Base-by-base conservation (phyloP, 192 early-diverging fungal species). In the Coemansia sp. region DNA sequence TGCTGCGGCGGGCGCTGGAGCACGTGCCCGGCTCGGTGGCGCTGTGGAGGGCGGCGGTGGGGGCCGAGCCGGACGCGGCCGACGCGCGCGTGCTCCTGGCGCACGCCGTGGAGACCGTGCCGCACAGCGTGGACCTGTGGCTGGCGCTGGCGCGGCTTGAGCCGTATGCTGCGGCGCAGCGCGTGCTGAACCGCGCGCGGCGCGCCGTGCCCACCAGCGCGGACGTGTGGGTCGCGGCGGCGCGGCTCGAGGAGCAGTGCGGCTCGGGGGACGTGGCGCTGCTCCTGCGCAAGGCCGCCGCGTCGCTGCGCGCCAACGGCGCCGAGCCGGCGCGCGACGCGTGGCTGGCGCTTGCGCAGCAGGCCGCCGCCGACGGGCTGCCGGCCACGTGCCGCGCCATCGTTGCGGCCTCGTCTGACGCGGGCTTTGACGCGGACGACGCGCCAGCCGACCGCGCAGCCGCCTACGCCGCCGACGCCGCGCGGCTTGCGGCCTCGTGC, bases 141-240 rank as follows among this genome's bases (percentile, higher is more conserved):
- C 83, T 99, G 40, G 95, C 95, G 3, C 82, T 99, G 38, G 94
- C 97, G 0, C 86, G 92, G 4, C 84, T 99, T 9, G 96, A 99
- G 75, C 83, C 88, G 0, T 94, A 95, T 60, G 88, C 89, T 9
- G 91, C 93, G 62, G 97, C 96, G 0, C 87, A 90, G 60, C 88
- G 85, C 35, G 94, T 99, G 16, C 79, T 99, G 34, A 99, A 98
- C 73, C 88, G 91, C 33, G 97, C 96, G 0, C 91, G 93, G 10
- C 72, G 80, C 26, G 84, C 86, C 5, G 89, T 94, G 36, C 94
- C 95, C 16, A 93, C 94, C 0, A 89, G 87, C 57, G 93, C 95
- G 79, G 97, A 98, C 53, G 86, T 99, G 45, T 99, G 95, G 94
- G 90, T 99, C 24, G 88, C 93, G 2, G 97, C 93, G 23, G 95